Evolutionary conservation across 768 basidiomycete genomes (phyloP), one percentile per base, ranked within the genome.

Genomic region (Suillus decipiens): DNA sequence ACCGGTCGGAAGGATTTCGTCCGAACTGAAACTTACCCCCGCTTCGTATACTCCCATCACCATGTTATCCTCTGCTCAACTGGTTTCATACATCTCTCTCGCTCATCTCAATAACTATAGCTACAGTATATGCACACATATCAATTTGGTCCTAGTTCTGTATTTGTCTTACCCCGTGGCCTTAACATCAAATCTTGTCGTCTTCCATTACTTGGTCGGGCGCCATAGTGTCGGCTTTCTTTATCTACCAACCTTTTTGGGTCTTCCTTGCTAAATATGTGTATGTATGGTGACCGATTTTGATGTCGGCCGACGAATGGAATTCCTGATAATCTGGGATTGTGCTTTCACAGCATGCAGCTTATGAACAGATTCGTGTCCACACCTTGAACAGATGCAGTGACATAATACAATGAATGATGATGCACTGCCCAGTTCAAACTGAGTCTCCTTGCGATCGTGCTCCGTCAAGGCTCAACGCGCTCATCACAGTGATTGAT

Each of bases 111-210:
- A 57, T 41, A 57, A 57, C 39, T 57, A 41, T 34, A 33, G 28
- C 28, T 57, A 57, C 56, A 57, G 28, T 57, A 57, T 57, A 57
- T 57, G 56, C 56, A 41, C 39, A 41, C 24, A 31, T 39, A 59
- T 62, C 57, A 60, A 42, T 34, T 62, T 41, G 34, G 39, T 61
- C 24, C 28, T 41, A 61, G 61, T 47, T n/a, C 43, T 62, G 56
- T 61, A 61, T 61, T 61, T 55, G 48, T 39, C 33, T 36, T 57
- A 54, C n/a, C 31, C 28, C 28, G 5, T 33, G 17, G 14, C 24
- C n/a, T 57, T 31, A 41, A 41, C 36, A 39, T 22, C 3, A 10
- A 60, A 57, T 53, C 36, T 58, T 28, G 34, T 60, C 28, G 8
- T 12, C 12, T 28, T 17, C 45, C 33, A 17, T 59, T 47, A 2